Conservation (phyloP, 139 green algal genomes). For the Picochlorum sp. region DNA sequence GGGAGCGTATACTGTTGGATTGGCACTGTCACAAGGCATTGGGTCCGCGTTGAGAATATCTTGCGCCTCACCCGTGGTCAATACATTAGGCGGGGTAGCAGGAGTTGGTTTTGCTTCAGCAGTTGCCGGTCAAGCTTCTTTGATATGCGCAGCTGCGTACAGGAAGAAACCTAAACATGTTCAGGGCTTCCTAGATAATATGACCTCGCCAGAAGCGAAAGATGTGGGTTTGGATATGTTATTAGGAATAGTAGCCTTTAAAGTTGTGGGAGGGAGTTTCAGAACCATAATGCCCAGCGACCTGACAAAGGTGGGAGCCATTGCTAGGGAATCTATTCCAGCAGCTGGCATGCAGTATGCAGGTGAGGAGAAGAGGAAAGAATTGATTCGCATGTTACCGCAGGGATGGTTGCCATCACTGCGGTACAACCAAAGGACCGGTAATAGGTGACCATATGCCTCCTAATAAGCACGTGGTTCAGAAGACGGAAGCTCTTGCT, state of each 20-base stretch:
- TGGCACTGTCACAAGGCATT: slow-evolving; percentile 21
- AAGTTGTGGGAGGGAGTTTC: slow-evolving; percentile 54
- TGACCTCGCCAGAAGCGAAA: not conserved
- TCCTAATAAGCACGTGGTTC: slow-evolving; percentile 56
- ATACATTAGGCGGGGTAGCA: slow-evolving; percentile 34
- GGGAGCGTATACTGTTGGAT: slow-evolving; percentile 21
- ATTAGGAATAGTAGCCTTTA: slow-evolving; percentile 49
- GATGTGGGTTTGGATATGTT: slow-evolving; percentile 44
- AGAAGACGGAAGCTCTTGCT: not conserved
- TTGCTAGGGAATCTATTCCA: slow-evolving; percentile 48
- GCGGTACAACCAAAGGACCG: slow-evolving; percentile 36
- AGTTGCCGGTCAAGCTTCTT: slow-evolving; percentile 40
- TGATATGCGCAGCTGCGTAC: slow-evolving; percentile 13
- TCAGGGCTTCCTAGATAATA: slow-evolving; percentile 7
- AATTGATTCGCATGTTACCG: slow-evolving; percentile 42
- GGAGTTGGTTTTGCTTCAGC: slow-evolving; percentile 49
- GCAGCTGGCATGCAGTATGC: slow-evolving; percentile 47
- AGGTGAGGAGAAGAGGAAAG: slow-evolving; percentile 11
- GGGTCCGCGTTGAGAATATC: slow-evolving; percentile 50
- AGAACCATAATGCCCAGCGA: slow-evolving; percentile 61
- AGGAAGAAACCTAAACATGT: not conserved
- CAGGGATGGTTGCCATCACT: slow-evolving; percentile 71
- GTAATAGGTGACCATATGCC: slow-evolving; percentile 77
- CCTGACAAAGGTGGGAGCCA: slow-evolving; percentile 48
- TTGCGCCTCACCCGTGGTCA: slow-evolving; percentile 50